A percentile compares a stretch with the other conserved stretches of the same genome.
Conservation (phyloP, 495 filamentous ascomycete genomes). For the Neurospora sublineolata region DNA sequence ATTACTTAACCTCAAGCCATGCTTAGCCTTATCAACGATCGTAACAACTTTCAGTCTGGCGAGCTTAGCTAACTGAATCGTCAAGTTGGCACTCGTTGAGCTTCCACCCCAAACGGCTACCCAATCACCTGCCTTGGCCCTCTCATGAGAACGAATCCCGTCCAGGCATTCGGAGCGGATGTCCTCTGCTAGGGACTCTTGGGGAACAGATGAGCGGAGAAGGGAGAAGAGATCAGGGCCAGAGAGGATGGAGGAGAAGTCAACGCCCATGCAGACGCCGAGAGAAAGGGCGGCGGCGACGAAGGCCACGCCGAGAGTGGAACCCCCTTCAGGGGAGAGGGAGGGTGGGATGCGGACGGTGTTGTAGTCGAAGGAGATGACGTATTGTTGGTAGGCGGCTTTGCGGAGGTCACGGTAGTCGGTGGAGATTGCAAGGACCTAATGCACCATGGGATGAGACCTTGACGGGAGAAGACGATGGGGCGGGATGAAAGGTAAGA, state of each 20-base stretch:
- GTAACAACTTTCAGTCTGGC: conserved; percentile 46
- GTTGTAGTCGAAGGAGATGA: conserved; percentile 51
- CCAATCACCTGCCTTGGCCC: conserved; percentile 46
- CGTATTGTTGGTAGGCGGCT: conserved; percentile 58
- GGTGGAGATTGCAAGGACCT: conserved; percentile 51
- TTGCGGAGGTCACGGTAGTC: conserved; percentile 62
- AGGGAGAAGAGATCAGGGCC: conserved; percentile 45
- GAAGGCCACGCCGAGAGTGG: conserved; percentile 53
- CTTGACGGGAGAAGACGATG: neutral
- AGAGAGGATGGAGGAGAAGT: conserved; percentile 34
- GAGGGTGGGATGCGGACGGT: conserved; percentile 43
- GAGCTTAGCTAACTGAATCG: conserved; percentile 50
- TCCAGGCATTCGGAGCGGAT: conserved; percentile 43
- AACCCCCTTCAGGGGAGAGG: conserved; percentile 38
- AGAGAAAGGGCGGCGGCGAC: conserved; percentile 47
- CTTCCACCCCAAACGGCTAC: conserved; percentile 58
- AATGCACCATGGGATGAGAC: too few relatives aligned
- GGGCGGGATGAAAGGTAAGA: neutral
- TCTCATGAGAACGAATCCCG: conserved; percentile 29
- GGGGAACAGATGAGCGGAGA: conserved; percentile 23
- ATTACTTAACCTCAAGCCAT: conserved; percentile 42
- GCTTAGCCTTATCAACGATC: conserved; percentile 49
- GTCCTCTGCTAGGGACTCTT: conserved; percentile 36
- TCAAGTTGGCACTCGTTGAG: conserved; percentile 48
- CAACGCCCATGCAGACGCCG: conserved; percentile 49